Percentiles rank a stretch among this genome's conserved stretches.
phyloP scores from a whole-genome alignment of 164 flowering plant species.

The Taxillus chinensis region DNA sequence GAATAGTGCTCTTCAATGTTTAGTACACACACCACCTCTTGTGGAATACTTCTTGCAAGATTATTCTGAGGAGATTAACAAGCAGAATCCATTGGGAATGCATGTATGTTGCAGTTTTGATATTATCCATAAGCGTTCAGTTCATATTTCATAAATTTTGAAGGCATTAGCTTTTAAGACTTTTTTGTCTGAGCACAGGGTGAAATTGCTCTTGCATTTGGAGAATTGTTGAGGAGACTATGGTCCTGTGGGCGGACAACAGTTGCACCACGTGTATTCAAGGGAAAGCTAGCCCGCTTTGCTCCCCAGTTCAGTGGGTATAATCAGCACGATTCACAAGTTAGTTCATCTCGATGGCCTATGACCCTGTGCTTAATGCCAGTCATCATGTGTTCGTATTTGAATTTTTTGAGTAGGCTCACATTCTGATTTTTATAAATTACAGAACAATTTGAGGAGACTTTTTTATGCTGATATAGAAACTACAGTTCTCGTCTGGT shows the following conservation, averaged over 20 bases:
- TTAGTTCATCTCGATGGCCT: constrained; percentile 19
- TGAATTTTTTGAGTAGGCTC: not conserved
- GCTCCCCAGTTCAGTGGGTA: constrained; percentile 99
- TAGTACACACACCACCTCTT: constrained; percentile 81
- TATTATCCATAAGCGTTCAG: not conserved
- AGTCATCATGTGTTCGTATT: not conserved
- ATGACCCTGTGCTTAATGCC: not conserved
- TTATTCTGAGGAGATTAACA: constrained; percentile 75
- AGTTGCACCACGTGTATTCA: constrained; percentile 86
- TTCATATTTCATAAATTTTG: not conserved
- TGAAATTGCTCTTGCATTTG: constrained; percentile 96
- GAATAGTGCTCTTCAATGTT: constrained; percentile 95
- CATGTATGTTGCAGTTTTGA: constrained; percentile 38
- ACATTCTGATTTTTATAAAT: not conserved
- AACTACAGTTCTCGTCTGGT: too few species aligned
- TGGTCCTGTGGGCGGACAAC: constrained; percentile 83
- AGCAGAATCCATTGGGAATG: constrained; percentile 85
- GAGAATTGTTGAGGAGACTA: constrained; percentile 83
- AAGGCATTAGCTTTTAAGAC: constrained; percentile 10
- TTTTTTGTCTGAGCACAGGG: constrained; percentile 48
- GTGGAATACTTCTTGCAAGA: constrained; percentile 83
- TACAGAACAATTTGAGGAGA: too few species aligned
- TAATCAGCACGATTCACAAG: constrained; percentile 99
- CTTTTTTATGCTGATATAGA: not conserved
- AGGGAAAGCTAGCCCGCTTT: constrained; percentile 87